Percentiles rank a stretch among this genome's conserved stretches.
These are phyloP conservation scores for Tolypocladium guangdongense DNA, from an alignment of 2,329 filamentous ascomycete genomes.

Conservation along the genomic window DNA sequence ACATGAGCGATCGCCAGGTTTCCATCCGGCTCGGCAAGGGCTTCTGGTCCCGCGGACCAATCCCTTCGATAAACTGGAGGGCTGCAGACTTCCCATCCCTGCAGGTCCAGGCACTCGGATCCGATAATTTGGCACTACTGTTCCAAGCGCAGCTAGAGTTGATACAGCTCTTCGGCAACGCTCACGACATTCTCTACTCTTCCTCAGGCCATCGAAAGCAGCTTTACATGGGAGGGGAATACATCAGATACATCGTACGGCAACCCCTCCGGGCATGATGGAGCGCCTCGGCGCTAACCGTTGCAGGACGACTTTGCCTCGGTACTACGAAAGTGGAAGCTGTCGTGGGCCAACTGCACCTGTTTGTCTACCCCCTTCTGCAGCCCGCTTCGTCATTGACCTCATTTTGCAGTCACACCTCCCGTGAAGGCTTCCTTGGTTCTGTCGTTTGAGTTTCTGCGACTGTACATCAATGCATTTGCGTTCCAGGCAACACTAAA, in stretches of 20 bases:
- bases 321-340: constrained; percentile 60
- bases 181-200: constrained; percentile 63
- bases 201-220: constrained; percentile 60
- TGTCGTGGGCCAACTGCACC: constrained; percentile 54
- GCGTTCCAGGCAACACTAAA: constrained; percentile 61
- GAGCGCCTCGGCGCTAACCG: background rate
- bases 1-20: constrained; percentile 56
- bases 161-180: constrained; percentile 62
- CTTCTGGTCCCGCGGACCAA: constrained; percentile 64
- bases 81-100: constrained; percentile 59
- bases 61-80: constrained; percentile 51
- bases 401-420: constrained; percentile 37
- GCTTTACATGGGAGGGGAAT: constrained; percentile 59
- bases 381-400: background rate
- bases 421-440: constrained; percentile 57
- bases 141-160: constrained; percentile 63
- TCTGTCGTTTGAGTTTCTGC: constrained; percentile 61
- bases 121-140: constrained; percentile 57
- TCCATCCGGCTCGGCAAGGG: constrained; percentile 61
- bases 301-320: constrained; percentile 53
- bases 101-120: constrained; percentile 43
- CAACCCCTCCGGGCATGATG: no score
- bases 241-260: constrained; percentile 55
- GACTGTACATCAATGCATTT: constrained; percentile 65
- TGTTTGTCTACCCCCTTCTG: constrained; percentile 30